Percentiles rank a stretch among this genome's conserved stretches.
Conservation (phyloP, 139 green algal species). For the Coelastrella sp. region DNA sequence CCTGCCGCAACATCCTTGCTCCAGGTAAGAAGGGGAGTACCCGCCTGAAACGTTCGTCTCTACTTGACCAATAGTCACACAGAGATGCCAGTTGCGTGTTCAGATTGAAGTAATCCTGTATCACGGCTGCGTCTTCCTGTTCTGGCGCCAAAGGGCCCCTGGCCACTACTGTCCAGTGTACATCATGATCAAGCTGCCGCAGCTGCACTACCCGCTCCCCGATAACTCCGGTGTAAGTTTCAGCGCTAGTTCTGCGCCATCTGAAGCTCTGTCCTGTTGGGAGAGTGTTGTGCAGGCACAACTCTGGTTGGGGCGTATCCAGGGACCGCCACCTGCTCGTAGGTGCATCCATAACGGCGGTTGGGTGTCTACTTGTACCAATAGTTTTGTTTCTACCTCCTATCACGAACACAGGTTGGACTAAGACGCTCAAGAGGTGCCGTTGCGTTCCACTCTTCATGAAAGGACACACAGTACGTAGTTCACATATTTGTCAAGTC, state of each 20-base stretch:
- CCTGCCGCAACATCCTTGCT: slow-evolving; percentile 31
- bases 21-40: slow-evolving; percentile 72
- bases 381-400: too few species aligned
- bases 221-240: slow-evolving; percentile 85
- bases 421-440: too few species aligned
- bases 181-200: slow-evolving; percentile 73
- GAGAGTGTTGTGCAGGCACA: slow-evolving; percentile 82
- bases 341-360: not conserved
- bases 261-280: slow-evolving; percentile 91
- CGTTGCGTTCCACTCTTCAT: too few species aligned
- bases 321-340: slow-evolving; percentile 60
- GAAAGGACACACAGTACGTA: too few species aligned
- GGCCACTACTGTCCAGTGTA: slow-evolving; percentile 80
- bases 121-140: slow-evolving; percentile 53
- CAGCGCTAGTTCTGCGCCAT: slow-evolving; percentile 15
- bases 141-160: slow-evolving; percentile 4
- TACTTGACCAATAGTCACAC: slow-evolving; percentile 57
- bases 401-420: too few species aligned
- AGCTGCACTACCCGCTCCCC: slow-evolving; percentile 75
- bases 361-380: too few species aligned
- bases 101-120: slow-evolving; percentile 91
- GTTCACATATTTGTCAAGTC: too few species aligned
- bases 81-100: slow-evolving; percentile 61
- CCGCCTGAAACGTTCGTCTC: slow-evolving; percentile 68
- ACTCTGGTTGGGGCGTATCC: slow-evolving; percentile 59